phyloP scores from a whole-genome alignment of 2,329 filamentous ascomycete species.

The Neonectria magnoliae region DNA sequence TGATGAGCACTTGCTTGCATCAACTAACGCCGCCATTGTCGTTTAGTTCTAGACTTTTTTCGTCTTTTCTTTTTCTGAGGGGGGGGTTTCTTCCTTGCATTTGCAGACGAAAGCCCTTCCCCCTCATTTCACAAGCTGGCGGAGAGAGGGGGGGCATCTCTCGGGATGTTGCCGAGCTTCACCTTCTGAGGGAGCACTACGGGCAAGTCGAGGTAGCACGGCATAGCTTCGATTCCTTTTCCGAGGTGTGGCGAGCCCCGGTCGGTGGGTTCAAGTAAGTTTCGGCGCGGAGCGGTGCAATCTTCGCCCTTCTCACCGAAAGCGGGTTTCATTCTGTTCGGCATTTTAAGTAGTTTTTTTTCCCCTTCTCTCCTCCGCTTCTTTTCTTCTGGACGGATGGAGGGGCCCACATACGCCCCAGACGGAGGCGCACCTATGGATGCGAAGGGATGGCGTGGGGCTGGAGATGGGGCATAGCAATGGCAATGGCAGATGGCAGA shows the following conservation, averaged over 20 bases:
- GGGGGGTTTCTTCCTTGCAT: neutral
- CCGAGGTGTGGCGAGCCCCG: slow-evolving; percentile 26
- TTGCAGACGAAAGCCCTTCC: neutral
- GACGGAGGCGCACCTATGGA: slow-evolving; percentile 39
- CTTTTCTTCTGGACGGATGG: slow-evolving; percentile 9
- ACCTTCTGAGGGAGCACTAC: slow-evolving; percentile 19
- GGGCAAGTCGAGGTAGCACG: neutral
- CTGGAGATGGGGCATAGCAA: slow-evolving; percentile 13
- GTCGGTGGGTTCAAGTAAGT: neutral
- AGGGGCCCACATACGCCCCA: slow-evolving; percentile 7
- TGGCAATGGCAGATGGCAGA: too few species aligned
- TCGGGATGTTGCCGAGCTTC: slow-evolving; percentile 23
- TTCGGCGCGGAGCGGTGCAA: too few species aligned
- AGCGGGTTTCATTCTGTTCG: neutral
- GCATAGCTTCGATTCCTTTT: neutral
- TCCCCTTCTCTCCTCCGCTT: neutral
- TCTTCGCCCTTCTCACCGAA: neutral
- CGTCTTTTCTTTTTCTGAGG: too few species aligned
- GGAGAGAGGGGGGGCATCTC: neutral
- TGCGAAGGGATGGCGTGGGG: slow-evolving; percentile 11
- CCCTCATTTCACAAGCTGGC: neutral
- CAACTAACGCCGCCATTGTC: slow-evolving; percentile 17
- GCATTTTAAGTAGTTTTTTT: slow-evolving; percentile 27
- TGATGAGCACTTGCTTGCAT: neutral
- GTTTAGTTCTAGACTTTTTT: neutral